Evolutionary conservation across 345 rosid species (phyloP).

Genomic region (Melaleuca quinquenervia): DNA sequence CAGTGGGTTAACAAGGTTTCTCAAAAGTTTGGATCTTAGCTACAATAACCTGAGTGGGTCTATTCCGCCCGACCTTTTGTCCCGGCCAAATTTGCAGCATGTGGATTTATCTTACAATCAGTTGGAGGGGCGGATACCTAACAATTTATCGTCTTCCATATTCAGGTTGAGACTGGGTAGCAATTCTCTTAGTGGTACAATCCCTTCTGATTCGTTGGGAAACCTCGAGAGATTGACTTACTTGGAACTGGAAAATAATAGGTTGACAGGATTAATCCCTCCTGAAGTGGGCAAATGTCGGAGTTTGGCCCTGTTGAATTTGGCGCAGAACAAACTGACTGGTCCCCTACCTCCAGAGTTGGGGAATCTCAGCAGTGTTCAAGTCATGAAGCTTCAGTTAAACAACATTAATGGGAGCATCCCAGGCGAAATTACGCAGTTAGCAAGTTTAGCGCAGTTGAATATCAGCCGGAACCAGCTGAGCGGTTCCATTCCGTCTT

Average conservation of each 20-base stretch:
- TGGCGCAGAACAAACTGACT: slow-evolving; percentile 37
- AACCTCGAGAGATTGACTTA: slow-evolving; percentile 25
- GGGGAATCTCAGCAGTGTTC: slow-evolving; percentile 28
- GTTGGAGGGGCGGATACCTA: slow-evolving; percentile 38
- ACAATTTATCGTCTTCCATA: slow-evolving; percentile 21
- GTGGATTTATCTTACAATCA: slow-evolving; percentile 53
- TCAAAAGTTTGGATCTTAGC: slow-evolving; percentile 48
- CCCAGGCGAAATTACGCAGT: slow-evolving; percentile 17
- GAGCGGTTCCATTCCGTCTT: slow-evolving; percentile 46
- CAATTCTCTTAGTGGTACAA: slow-evolving; percentile 25
- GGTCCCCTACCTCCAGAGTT: slow-evolving; percentile 33
- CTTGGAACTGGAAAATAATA: slow-evolving; percentile 64
- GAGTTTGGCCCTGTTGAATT: slow-evolving; percentile 41
- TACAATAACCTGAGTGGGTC: slow-evolving; percentile 30
- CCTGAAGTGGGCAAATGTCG: slow-evolving; percentile 22
- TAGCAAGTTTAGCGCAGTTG: slow-evolving; percentile 19
- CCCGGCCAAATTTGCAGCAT: slow-evolving; percentile 9
- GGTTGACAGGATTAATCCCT: slow-evolving; percentile 38
- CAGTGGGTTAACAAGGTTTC: slow-evolving; percentile 26
- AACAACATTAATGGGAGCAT: slow-evolving; percentile 49
- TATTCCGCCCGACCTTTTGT: slow-evolving; percentile 40
- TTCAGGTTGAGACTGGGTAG: slow-evolving; percentile 65
- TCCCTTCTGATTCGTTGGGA: slow-evolving; percentile 21
- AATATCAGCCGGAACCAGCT: slow-evolving; percentile 50
- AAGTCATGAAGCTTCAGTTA: slow-evolving; percentile 44